These are phyloP conservation scores for Talaromyces pinophilus DNA, from an alignment of 2,329 filamentous ascomycete species.

Conservation along the genomic window DNA sequence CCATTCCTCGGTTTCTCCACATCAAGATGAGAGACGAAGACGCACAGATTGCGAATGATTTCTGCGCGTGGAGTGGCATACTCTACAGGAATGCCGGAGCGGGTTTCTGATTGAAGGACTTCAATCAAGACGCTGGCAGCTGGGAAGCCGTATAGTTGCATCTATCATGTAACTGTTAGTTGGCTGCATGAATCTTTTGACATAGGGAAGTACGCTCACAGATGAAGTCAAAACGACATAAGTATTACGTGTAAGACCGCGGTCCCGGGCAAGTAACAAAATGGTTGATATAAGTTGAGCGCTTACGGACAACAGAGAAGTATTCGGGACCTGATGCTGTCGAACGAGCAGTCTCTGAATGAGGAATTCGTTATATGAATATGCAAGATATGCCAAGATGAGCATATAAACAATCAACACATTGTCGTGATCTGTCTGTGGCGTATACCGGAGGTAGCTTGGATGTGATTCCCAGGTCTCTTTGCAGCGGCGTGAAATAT, in stretches of 20 bases:
- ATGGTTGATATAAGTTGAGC: slow-evolving; percentile 14
- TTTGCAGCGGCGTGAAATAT: slow-evolving; percentile 12
- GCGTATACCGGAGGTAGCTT: slow-evolving; percentile 7
- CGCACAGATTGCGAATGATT: slow-evolving; percentile 12
- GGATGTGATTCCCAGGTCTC: slow-evolving; percentile 16
- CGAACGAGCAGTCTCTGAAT: slow-evolving; percentile 15
- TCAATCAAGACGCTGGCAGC: slow-evolving; percentile 10
- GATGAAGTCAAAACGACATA: neutral
- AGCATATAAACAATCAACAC: neutral
- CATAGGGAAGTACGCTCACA: neutral
- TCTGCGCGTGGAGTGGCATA: slow-evolving; percentile 1
- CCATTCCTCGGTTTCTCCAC: neutral
- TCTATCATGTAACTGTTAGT: neutral
- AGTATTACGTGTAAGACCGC: neutral
- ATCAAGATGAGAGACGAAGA: slow-evolving; percentile 14
- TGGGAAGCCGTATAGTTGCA: slow-evolving; percentile 11
- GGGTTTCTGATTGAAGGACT: neutral
- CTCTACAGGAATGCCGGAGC: neutral
- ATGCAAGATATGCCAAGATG: neutral
- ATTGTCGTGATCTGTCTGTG: neutral
- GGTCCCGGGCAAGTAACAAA: neutral
- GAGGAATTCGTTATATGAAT: slow-evolving; percentile 13
- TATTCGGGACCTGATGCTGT: neutral
- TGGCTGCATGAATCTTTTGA: neutral
- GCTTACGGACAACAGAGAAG: slow-evolving; percentile 5